Conservation (phyloP, 2,329 filamentous ascomycete genomes). For the Diaporthe caulivora region DNA sequence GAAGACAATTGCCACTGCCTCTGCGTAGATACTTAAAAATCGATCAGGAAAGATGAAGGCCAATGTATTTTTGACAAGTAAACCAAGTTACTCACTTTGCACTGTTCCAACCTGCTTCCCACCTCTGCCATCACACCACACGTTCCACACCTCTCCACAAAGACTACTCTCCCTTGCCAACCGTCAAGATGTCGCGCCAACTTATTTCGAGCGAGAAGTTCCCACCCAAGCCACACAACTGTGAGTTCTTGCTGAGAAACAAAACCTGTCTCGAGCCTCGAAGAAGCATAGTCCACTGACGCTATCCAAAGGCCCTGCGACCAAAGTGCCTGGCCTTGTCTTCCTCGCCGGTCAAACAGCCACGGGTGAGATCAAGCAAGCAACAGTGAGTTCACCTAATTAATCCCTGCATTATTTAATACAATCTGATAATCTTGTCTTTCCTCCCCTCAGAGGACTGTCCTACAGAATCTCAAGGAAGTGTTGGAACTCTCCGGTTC, state of each 20-base stretch:
- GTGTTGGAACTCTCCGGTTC: slow-evolving; percentile 47
- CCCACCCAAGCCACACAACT: slow-evolving; percentile 60
- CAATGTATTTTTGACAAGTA: slow-evolving; percentile 21
- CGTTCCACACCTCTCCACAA: neutral
- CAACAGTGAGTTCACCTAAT: slow-evolving; percentile 50
- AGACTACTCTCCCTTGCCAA: slow-evolving; percentile 5
- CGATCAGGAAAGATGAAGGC: neutral
- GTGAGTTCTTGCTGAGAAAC: slow-evolving; percentile 44
- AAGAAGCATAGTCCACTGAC: neutral
- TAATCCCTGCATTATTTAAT: neutral
- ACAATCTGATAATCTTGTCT: neutral
- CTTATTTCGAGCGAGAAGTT: slow-evolving; percentile 61
- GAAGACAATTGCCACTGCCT: neutral
- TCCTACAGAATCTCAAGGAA: slow-evolving; percentile 47
- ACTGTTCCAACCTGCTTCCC: neutral
- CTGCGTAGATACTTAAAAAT: slow-evolving; percentile 13
- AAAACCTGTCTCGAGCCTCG: neutral
- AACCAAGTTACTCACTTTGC: slow-evolving; percentile 13
- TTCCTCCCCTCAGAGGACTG: slow-evolving; percentile 34
- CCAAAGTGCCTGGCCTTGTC: slow-evolving; percentile 59
- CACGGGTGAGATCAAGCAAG: slow-evolving; percentile 61
- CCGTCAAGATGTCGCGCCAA: slow-evolving; percentile 56
- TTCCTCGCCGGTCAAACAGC: slow-evolving; percentile 62
- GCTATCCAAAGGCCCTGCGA: slow-evolving; percentile 52
- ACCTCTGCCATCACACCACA: neutral